A percentile compares a stretch with the other conserved stretches of the same genome.
Conservation (phyloP, 176 grass and related monocot genomes). For the Eleusine coracana region DNA sequence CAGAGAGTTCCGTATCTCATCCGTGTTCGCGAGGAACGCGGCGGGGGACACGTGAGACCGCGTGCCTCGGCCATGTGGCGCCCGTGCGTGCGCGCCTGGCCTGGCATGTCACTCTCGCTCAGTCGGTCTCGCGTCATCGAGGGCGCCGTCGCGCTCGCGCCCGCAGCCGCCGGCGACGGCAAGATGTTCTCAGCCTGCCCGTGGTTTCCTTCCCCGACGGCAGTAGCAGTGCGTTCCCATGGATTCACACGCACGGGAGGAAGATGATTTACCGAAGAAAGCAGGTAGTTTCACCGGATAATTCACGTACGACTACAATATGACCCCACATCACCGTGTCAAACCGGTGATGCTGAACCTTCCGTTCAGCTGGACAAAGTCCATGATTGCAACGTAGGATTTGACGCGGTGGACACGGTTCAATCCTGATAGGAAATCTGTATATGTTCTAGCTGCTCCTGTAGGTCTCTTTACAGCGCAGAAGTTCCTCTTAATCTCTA, state of each 20-base stretch:
- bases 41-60: conserved; percentile 12
- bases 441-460: background rate
- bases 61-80: conserved; percentile 24
- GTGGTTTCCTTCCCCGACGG: background rate
- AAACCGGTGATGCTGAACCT: background rate
- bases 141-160: background rate
- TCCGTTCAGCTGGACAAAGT: background rate
- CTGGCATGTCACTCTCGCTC: background rate
- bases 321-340: background rate
- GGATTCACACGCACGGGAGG: background rate
- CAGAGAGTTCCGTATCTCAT: background rate
- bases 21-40: background rate
- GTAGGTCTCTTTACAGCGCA: background rate
- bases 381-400: background rate
- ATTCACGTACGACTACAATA: background rate
- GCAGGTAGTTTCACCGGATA: background rate
- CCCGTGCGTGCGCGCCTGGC: background rate
- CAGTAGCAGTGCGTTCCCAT: background rate
- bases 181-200: background rate
- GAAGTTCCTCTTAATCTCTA: background rate
- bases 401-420: background rate
- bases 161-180: conserved; percentile 32
- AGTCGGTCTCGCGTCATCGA: background rate
- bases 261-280: background rate
- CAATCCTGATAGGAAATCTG: background rate